These are phyloP conservation scores for Phytophthora melonis DNA, from an alignment of 352 stramenopile species.

Conservation along the genomic window DNA sequence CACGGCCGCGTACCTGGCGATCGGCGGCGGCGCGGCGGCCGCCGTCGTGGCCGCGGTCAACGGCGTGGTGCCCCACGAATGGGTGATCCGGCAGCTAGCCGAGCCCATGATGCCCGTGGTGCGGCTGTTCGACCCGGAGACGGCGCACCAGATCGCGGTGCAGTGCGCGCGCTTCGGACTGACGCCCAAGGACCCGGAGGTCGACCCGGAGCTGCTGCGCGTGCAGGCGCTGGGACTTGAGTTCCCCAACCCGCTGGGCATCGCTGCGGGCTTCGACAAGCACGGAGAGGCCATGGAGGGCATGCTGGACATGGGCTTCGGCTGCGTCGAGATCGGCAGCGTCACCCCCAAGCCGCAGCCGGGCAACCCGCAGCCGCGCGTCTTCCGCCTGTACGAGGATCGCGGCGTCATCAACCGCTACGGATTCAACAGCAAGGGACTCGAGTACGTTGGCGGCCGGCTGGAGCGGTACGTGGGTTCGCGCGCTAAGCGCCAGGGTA, in stretches of 20 bases:
- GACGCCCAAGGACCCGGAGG: conserved; percentile 64
- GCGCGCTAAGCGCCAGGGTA: conserved; percentile 38
- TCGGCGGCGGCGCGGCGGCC: conserved; percentile 59
- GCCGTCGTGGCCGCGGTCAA: conserved; percentile 71
- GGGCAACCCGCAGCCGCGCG: conserved; percentile 96
- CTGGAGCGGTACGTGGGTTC: conserved; percentile 68
- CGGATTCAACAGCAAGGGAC: conserved; percentile 97
- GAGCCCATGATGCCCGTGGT: conserved; percentile 87
- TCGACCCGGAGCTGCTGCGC: conserved; percentile 63
- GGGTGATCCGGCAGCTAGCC: conserved; percentile 71
- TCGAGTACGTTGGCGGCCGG: conserved; percentile 78
- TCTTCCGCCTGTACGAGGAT: conserved; percentile 97
- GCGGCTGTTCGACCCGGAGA: conserved; percentile 87
- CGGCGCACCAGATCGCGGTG: conserved; percentile 86
- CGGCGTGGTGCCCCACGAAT: conserved; percentile 79
- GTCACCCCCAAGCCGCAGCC: conserved; percentile 94
- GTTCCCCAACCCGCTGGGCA: conserved; percentile 94
- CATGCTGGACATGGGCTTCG: conserved; percentile 96
- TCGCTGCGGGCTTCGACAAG: conserved; percentile 99
- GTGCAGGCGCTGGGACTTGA: conserved; percentile 69
- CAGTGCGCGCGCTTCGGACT: conserved; percentile 80
- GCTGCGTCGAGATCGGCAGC: conserved; percentile 95
- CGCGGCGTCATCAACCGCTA: conserved; percentile 98
- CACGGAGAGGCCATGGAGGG: conserved; percentile 93
- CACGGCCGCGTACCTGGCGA: conserved; percentile 44